phyloP scores from a whole-genome alignment of 2,329 filamentous ascomycete species.

The Drechslerella dactyloides region DNA sequence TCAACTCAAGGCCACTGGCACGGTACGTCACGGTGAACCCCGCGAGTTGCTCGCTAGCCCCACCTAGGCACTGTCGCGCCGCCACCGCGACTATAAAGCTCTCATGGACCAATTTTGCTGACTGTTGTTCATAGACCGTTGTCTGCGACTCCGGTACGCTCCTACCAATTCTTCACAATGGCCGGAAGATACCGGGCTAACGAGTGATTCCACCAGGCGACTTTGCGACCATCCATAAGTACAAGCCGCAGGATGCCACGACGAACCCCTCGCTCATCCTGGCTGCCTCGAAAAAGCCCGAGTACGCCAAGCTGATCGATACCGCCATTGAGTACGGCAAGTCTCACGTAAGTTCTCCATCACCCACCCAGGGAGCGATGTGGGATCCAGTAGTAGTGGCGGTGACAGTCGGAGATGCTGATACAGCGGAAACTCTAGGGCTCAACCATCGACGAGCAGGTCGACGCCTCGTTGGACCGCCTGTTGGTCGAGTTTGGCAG shows the following conservation, averaged over 20 bases:
- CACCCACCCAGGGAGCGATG: background rate
- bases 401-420: background rate
- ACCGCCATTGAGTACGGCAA: constrained; percentile 85
- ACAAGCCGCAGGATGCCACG: constrained; percentile 99
- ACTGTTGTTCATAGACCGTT: constrained; percentile 69
- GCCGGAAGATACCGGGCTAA: background rate
- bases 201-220: constrained; percentile 53
- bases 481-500: constrained; percentile 97
- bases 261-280: constrained; percentile 99
- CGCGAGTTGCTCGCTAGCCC: constrained; percentile 18
- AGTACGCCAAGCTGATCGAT: constrained; percentile 93
- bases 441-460: constrained; percentile 74
- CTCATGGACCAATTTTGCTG: constrained; percentile 11
- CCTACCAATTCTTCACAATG: constrained; percentile 35
- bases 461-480: constrained; percentile 87
- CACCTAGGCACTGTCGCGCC: constrained; percentile 13
- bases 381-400: background rate
- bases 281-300: constrained; percentile 95
- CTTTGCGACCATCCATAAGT: constrained; percentile 88
- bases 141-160: constrained; percentile 92
- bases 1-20: constrained; percentile 95
- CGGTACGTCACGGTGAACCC: constrained; percentile 77
- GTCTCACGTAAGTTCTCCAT: constrained; percentile 62
- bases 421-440: constrained; percentile 59
- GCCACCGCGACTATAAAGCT: too few species aligned